Evolutionary conservation across 164 flowering plant species (phyloP).

Genomic region (grape (Vitis vinifera)): ASM3070453v1 NC_081816.1:1979001-1979500

Average conservation of each 20-base stretch:
- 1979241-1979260: slow-evolving; percentile 51
- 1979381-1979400: too few relatives aligned
- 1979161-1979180: too few relatives aligned
- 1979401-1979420: too few relatives aligned
- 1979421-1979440: too few relatives aligned
- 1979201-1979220: too few relatives aligned
- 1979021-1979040: slow-evolving; percentile 98
- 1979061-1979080: slow-evolving; percentile 42
- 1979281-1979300: slow-evolving; percentile 69
- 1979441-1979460: too few relatives aligned
- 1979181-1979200: too few relatives aligned
- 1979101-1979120: background rate
- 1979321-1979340: slow-evolving; percentile 79
- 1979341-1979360: background rate
- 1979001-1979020: slow-evolving; percentile 98
- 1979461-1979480: too few relatives aligned
- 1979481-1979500: too few relatives aligned
- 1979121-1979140: too few relatives aligned
- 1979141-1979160: too few relatives aligned
- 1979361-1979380: background rate
- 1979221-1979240: too few relatives aligned
- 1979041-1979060: slow-evolving; percentile 92
- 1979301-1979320: slow-evolving; percentile 69
- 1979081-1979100: background rate
- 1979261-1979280: slow-evolving; percentile 92